Evolutionary conservation across 1,284 basidiomycete genomes (phyloP).

Genomic region (Trichosporon coremiiforme): DNA sequence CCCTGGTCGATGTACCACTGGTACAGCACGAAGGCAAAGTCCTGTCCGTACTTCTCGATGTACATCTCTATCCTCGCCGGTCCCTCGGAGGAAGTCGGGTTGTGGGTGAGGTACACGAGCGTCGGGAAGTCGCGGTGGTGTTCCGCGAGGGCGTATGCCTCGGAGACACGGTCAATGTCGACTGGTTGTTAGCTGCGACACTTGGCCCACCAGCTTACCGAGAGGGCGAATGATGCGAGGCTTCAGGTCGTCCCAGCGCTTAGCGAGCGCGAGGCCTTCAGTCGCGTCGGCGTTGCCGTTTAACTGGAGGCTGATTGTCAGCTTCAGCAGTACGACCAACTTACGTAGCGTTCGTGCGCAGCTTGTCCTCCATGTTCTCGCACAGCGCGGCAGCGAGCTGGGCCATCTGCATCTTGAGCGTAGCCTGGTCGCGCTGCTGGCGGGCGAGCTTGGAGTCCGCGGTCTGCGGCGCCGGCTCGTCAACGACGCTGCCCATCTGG

Average conservation of each 20-base stretch:
- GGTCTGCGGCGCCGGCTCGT: slow-evolving; percentile 42
- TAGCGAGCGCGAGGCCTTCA: slow-evolving; percentile 41
- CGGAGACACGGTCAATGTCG: slow-evolving; percentile 66
- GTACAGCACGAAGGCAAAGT: slow-evolving; percentile 85
- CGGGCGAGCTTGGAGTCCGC: slow-evolving; percentile 19
- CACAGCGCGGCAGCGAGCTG: slow-evolving; percentile 71
- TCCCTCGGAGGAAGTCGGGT: slow-evolving; percentile 42
- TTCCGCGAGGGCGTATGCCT: slow-evolving; percentile 80
- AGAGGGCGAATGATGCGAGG: slow-evolving; percentile 52
- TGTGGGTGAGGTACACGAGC: slow-evolving; percentile 78
- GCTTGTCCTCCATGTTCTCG: slow-evolving; percentile 70
- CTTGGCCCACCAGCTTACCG: slow-evolving; percentile 34
- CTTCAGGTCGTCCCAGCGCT: slow-evolving; percentile 48
- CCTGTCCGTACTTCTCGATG: slow-evolving; percentile 75
- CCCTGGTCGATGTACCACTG: slow-evolving; percentile 65
- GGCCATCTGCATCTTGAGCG: slow-evolving; percentile 66
- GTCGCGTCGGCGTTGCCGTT: slow-evolving; percentile 45
- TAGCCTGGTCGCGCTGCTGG: slow-evolving; percentile 42
- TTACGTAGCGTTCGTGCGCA: slow-evolving; percentile 69
- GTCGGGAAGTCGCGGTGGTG: slow-evolving; percentile 80
- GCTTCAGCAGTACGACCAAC: slow-evolving; percentile 43
- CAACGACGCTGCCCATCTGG: slow-evolving; percentile 58
- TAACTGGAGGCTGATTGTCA: slow-evolving; percentile 39
- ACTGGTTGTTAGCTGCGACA: slow-evolving; percentile 55
- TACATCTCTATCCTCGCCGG: slow-evolving; percentile 62